Percentiles rank a stretch among this genome's conserved stretches.
Evolutionary conservation across 805 yeast genomes (phyloP).

Genomic region (Suhomyces sp.): DNA sequence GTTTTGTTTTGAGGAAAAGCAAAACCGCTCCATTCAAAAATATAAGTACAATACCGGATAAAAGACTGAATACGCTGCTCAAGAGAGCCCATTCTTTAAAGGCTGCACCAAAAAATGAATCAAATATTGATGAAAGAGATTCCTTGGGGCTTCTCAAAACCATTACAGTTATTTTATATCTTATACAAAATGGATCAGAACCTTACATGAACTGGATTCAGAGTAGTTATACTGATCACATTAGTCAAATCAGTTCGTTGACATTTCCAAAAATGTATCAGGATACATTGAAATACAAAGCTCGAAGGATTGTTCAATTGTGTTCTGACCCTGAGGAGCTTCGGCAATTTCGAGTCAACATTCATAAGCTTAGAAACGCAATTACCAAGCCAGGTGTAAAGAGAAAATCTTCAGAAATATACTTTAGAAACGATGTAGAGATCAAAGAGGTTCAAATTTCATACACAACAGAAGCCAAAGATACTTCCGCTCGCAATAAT

Average conservation of each 20-base stretch:
- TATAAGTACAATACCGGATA: neutral
- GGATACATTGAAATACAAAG: slow-evolving; percentile 37
- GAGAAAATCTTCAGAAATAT: slow-evolving; percentile 7
- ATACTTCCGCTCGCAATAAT: neutral
- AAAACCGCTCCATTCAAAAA: neutral
- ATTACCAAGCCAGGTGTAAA: slow-evolving; percentile 41
- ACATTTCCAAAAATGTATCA: slow-evolving; percentile 15
- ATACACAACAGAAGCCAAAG: neutral
- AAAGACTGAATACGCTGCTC: neutral
- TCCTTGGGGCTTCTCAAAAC: slow-evolving; percentile 40
- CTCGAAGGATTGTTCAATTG: slow-evolving; percentile 28
- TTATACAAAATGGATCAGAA: slow-evolving; percentile 52
- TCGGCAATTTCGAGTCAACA: slow-evolving; percentile 38
- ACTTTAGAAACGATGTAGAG: neutral
- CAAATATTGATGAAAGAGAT: neutral
- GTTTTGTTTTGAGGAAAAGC: neutral
- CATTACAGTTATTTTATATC: slow-evolving; percentile 49
- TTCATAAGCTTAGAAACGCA: slow-evolving; percentile 38
- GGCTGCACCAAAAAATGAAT: neutral
- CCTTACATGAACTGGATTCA: slow-evolving; percentile 49
- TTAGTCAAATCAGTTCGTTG: slow-evolving; percentile 17
- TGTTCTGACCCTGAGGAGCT: slow-evolving; percentile 33
- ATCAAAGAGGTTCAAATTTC: neutral
- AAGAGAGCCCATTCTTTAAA: neutral
- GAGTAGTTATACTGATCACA: slow-evolving; percentile 7